Percentiles rank a stretch among this genome's conserved stretches.
These are phyloP conservation scores for Trichoderma gamsii DNA, from an alignment of 495 filamentous ascomycete species.

Conservation along the genomic window DNA sequence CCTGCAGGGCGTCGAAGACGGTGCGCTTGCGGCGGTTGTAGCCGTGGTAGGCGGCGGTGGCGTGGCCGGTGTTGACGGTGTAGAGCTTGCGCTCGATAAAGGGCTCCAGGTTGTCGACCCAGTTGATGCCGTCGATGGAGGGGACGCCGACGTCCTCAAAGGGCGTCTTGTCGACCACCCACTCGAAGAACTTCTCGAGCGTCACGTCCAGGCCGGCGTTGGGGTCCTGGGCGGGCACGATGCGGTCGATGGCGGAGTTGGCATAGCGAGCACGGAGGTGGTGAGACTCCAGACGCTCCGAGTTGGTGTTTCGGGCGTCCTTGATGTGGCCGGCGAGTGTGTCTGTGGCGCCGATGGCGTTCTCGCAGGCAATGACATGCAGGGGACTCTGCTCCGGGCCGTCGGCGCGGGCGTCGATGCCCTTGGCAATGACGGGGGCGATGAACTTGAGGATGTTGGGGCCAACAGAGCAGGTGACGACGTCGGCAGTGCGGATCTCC, in stretches of 20 bases:
- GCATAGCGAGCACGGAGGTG: constrained; percentile 71
- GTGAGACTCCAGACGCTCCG: constrained; percentile 53
- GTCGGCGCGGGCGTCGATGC: constrained; percentile 64
- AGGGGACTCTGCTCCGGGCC: constrained; percentile 54
- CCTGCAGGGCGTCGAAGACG: constrained; percentile 75
- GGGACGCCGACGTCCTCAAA: constrained; percentile 54
- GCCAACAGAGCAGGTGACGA: constrained; percentile 94
- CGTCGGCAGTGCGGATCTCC: constrained; percentile 78
- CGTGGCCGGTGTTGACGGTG: constrained; percentile 97
- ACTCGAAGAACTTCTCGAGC: constrained; percentile 97
- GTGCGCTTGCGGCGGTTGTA: constrained; percentile 73
- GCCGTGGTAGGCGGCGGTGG: constrained; percentile 94
- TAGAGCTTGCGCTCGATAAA: constrained; percentile 99
- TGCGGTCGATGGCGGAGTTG: constrained; percentile 96
- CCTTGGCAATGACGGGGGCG: constrained; percentile 87
- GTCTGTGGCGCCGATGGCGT: constrained; percentile 88
- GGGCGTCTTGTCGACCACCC: constrained; percentile 84
- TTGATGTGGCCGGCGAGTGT: constrained; percentile 76
- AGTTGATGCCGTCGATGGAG: constrained; percentile 79
- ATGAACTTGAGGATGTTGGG: constrained; percentile 95
- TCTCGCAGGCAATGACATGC: constrained; percentile 95
- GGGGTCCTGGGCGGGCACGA: constrained; percentile 81
- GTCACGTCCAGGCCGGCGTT: constrained; percentile 79
- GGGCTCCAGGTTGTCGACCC: constrained; percentile 83
- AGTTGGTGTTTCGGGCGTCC: constrained; percentile 55